Base-by-base conservation (phyloP, 805 yeast genomes). In the Scheffersomyces amazonensis region DNA sequence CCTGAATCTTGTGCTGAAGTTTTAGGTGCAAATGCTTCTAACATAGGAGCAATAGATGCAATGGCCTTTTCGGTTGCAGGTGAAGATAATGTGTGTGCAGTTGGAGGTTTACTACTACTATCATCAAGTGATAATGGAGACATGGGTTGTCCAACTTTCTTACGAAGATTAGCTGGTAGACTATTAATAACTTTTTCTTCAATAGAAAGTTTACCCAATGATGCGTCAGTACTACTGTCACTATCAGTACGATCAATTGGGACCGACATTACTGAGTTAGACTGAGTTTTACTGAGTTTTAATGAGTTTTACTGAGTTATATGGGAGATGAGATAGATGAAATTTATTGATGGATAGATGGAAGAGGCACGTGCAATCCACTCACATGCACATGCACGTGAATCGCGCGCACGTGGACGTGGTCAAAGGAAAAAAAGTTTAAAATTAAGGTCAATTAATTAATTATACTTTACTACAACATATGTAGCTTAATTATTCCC, bases 11-110 rank as follows among this genome's bases (percentile, higher is more conserved):
- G 58, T 15, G 58, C 54, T 15, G 52, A 50, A 0, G 89, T 75
- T 52, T 83, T 85, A 4, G 93, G 93, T 4, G 78, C 74, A 57
- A 83, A 86, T 1, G 78, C 71, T 53, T 82, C 89, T 29, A 86
- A 59, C 54, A 85, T 83, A 2, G 95, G 93, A 1, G 91, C 91
- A 31, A 85, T 78, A 0, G 87, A 75, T 9, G 87, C 90, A 69
- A 84, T 81, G 10, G 91, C 91, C 45, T 70, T 78, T 39, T 67
- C 63, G 2, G 73, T 66, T 20, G 60, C 61, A 10, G 65, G 64
- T 1, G 61, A 46, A 3, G 56, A 7, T 13, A 23, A 23, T 15
- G 30, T 7, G 6, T 27, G 5, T 27, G 16, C 7, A 5, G n/a
- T 10, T 5, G 16, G 5, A 44, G 30, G 20, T 16, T 20, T 31